Evolutionary conservation across 352 stramenopile species (phyloP).

Genomic region (Pythium pyrilobum): DNA sequence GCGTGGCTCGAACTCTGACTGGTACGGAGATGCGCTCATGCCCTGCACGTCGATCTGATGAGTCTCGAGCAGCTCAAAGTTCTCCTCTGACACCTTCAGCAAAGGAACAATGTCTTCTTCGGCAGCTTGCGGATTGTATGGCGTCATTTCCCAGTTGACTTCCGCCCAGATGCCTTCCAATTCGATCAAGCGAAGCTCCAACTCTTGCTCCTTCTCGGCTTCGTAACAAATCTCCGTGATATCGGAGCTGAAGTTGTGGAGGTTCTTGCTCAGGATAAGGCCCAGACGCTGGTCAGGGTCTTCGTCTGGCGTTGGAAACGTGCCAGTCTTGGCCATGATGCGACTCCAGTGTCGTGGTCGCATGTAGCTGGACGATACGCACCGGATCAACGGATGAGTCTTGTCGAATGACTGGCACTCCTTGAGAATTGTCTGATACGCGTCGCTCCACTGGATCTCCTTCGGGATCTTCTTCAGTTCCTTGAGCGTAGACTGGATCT

Average conservation of each 20-base stretch:
- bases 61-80: constrained; percentile 96
- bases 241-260: constrained; percentile 93
- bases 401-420: constrained; percentile 84
- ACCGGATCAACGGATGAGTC: constrained; percentile 74
- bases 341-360: constrained; percentile 92
- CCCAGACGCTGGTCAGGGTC: constrained; percentile 89
- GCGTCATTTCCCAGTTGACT: constrained; percentile 92
- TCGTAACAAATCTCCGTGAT: constrained; percentile 97
- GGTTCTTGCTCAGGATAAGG: constrained; percentile 89
- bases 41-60: constrained; percentile 96
- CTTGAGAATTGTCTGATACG: constrained; percentile 83
- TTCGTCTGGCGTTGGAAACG: constrained; percentile 91
- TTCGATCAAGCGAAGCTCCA: constrained; percentile 88
- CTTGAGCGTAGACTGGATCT: constrained; percentile 92
- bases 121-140: constrained; percentile 77
- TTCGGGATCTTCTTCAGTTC: constrained; percentile 91
- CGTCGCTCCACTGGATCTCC: constrained; percentile 89
- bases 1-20: constrained; percentile 93
- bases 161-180: constrained; percentile 90
- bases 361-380: constrained; percentile 85
- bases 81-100: constrained; percentile 92
- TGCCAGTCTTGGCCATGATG: constrained; percentile 86
- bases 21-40: constrained; percentile 94
- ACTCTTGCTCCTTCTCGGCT: constrained; percentile 95
- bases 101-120: constrained; percentile 87